Conservation (phyloP, 352 stramenopile species). For the Phytopythium litorale region DNA sequence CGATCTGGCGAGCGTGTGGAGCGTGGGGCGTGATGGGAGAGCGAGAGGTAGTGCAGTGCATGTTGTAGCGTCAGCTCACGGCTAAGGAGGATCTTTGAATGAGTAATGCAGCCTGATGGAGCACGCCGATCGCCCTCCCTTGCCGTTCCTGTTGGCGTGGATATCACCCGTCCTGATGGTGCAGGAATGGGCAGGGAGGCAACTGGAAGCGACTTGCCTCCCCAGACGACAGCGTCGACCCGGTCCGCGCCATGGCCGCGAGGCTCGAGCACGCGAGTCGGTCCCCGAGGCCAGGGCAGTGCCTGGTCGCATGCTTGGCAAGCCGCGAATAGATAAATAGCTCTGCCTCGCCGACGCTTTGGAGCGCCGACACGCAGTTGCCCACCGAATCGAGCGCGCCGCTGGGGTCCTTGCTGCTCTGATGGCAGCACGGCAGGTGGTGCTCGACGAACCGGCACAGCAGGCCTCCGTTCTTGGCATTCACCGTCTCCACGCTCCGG, state of each 20-base stretch:
- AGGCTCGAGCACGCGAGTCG: conserved; percentile 23
- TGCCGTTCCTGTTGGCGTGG: too few relatives aligned
- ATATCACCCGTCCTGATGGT: not conserved
- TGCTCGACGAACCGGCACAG: conserved; percentile 35
- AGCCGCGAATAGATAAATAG: conserved; percentile 36
- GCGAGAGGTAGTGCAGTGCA: too few relatives aligned
- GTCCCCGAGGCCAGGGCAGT: conserved; percentile 23
- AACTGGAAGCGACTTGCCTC: conserved; percentile 29
- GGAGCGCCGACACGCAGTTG: conserved; percentile 23
- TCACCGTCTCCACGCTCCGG: conserved; percentile 23
- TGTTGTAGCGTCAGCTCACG: too few relatives aligned
- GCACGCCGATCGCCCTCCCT: too few relatives aligned
- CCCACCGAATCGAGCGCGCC: conserved; percentile 6
- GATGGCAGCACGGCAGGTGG: conserved; percentile 35
- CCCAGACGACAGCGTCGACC: conserved; percentile 10
- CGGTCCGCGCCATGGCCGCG: conserved; percentile 11
- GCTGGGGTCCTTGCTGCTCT: conserved; percentile 1
- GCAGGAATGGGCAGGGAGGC: conserved; percentile 31
- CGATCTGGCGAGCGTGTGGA: too few relatives aligned
- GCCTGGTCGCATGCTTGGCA: conserved; percentile 20
- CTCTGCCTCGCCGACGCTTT: conserved; percentile 20
- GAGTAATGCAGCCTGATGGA: too few relatives aligned
- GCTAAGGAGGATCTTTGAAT: too few relatives aligned
- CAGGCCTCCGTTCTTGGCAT: conserved; percentile 19
- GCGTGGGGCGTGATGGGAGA: too few relatives aligned